phyloP scores from a whole-genome alignment of 192 early-diverging fungal genomes.

The Gamsiella multidivaricata region DNA sequence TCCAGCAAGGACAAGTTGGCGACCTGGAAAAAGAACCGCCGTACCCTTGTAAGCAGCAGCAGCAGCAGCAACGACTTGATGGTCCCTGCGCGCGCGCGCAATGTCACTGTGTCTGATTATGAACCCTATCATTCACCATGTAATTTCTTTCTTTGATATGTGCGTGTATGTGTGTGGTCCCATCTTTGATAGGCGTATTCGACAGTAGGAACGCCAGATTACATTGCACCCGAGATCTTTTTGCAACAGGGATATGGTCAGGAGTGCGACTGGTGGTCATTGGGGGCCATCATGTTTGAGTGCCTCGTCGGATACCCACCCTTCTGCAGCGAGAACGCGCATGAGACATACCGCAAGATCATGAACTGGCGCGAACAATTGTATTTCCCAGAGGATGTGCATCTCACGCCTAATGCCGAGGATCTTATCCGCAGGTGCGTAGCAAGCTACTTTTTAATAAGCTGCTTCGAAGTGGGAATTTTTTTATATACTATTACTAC shows the following conservation, averaged over 20 bases:
- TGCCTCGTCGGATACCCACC: slow-evolving; percentile 98
- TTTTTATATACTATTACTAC: too few species aligned
- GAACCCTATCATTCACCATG: too few species aligned
- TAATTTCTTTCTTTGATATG: too few species aligned
- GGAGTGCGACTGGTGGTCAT: slow-evolving; percentile 99
- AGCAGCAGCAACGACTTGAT: not conserved
- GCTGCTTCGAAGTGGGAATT: too few species aligned
- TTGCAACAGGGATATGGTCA: slow-evolving; percentile 93
- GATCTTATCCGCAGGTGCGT: slow-evolving; percentile 92
- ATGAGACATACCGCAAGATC: slow-evolving; percentile 98
- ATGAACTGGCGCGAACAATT: slow-evolving; percentile 95
- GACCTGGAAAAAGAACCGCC: slow-evolving; percentile 98
- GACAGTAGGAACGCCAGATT: slow-evolving; percentile 97
- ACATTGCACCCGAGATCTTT: slow-evolving; percentile 96
- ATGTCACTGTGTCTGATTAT: too few species aligned
- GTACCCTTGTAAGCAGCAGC: slow-evolving; percentile 73
- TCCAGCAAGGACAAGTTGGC: slow-evolving; percentile 94
- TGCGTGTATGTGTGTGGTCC: too few species aligned
- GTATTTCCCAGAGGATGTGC: slow-evolving; percentile 94
- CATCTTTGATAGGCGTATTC: slow-evolving; percentile 79
- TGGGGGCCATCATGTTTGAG: slow-evolving; percentile 99
- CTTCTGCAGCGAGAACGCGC: slow-evolving; percentile 94
- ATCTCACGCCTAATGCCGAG: slow-evolving; percentile 90
- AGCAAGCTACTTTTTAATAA: too few species aligned
- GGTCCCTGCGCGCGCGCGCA: too few species aligned